These are phyloP conservation scores for Thalassiosira hispida DNA, from an alignment of 352 stramenopile genomes.

Conservation along the genomic window DNA sequence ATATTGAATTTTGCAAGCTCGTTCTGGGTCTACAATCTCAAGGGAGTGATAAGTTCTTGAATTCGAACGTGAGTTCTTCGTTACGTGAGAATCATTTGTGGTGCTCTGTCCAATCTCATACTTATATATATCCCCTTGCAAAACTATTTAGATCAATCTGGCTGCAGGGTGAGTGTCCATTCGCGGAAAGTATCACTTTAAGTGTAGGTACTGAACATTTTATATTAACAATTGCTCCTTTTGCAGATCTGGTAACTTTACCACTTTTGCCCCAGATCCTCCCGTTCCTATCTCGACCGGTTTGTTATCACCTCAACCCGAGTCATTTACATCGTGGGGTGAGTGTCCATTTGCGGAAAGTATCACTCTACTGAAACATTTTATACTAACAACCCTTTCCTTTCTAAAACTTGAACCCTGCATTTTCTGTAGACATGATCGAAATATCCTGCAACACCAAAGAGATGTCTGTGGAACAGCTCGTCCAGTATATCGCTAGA, in stretches of 20 bases:
- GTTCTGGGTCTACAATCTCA: slow-evolving; percentile 64
- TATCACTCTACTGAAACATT: too few relatives aligned
- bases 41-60: slow-evolving; percentile 69
- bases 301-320: slow-evolving; percentile 49
- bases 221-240: too few relatives aligned
- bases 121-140: not conserved
- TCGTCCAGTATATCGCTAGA: slow-evolving; percentile 59
- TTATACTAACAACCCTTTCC: too few relatives aligned
- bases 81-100: not conserved
- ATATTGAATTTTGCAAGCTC: slow-evolving; percentile 95
- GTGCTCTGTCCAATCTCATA: not conserved
- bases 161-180: slow-evolving; percentile 42
- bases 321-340: slow-evolving; percentile 66
- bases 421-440: slow-evolving; percentile 48
- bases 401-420: too few relatives aligned
- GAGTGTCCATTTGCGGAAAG: too few relatives aligned
- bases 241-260: slow-evolving; percentile 63
- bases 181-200: too few relatives aligned
- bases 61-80: slow-evolving; percentile 49
- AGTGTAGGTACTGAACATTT: too few relatives aligned
- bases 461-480: slow-evolving; percentile 65
- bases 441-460: slow-evolving; percentile 58
- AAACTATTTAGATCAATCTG: slow-evolving; percentile 54
- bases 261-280: slow-evolving; percentile 65
- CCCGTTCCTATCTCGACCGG: slow-evolving; percentile 58